Base-by-base conservation (phyloP, 768 basidiomycete genomes). In the Phaeolepiota aurea region DNA sequence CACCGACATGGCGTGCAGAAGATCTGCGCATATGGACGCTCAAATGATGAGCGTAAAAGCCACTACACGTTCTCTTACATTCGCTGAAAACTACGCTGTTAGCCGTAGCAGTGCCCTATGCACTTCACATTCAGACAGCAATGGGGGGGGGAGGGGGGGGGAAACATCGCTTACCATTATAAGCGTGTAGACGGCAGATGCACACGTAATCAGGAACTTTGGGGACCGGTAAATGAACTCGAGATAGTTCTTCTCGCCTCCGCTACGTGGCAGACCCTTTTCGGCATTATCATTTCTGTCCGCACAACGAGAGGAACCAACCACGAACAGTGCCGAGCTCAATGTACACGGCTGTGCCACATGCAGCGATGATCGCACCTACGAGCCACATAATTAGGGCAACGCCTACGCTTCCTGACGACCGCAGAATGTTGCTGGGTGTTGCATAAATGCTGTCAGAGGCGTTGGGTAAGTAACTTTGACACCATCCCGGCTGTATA, bases 181-280 rank as follows among this genome's bases (percentile, higher is more conserved):
- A 3, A 82, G 48, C 1, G 73, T 66, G 50, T 82, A 84, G 13
- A 69, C 57, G 2, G 76, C 68, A 46, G 71, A 85, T 5, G 67
- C 50, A 48, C 79, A 84, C 3, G 79, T 78, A 11, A 62, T 65
- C 51, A 87, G 55, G 49, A 78, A 82, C 37, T 64, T 69, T 4
- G 83, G 84, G 3, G 65, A 65, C 34, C 72, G 63, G 56, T 74
- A 86, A n/a, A 84, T 71, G 52, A 69, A 83, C 45, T 84, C 81
- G 25, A 87, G 58, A 49, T 86, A 87, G 38, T 78, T 82, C 61
- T 85, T 86, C 63, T 86, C 83, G 2, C 79, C 84, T 1, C 84
- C 84, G 41, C 69, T 85, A 2, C 75, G 65, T 1, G 84, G 84
- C 2, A 87, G 63, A 14, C 76, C 81, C 79, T 84, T 13, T 37